Evolutionary conservation across 495 filamentous ascomycete genomes (phyloP).

Genomic region (Penicillium macrosclerotiorum): DNA sequence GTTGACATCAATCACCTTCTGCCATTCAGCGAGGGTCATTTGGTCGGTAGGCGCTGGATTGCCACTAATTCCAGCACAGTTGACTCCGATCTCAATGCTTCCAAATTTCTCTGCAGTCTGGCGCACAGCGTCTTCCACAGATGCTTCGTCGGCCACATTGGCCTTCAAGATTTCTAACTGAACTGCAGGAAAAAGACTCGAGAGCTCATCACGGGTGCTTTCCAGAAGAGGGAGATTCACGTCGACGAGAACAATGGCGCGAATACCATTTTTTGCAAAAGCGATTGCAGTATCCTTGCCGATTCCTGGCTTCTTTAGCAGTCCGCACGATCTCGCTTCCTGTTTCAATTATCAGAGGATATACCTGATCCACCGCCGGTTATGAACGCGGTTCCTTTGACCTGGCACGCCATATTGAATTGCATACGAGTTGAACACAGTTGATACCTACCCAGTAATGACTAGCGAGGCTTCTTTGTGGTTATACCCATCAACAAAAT

Average conservation of each 20-base stretch:
- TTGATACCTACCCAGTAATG: too few relatives aligned
- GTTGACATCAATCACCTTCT: constrained; percentile 43
- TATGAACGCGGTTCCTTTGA: constrained; percentile 26
- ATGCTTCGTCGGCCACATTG: constrained; percentile 24
- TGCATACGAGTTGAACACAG: too few relatives aligned
- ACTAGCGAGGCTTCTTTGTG: too few relatives aligned
- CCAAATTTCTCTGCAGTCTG: constrained; percentile 27
- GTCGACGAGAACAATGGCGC: constrained; percentile 20
- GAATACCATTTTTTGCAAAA: constrained; percentile 25
- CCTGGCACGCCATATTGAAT: constrained; percentile 17
- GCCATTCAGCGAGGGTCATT: constrained; percentile 35
- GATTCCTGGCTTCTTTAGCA: too few relatives aligned
- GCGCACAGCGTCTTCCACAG: constrained; percentile 16
- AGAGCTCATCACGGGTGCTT: constrained; percentile 10
- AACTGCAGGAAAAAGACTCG: constrained; percentile 7
- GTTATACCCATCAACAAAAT: too few relatives aligned
- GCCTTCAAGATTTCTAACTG: constrained; percentile 8
- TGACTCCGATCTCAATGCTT: constrained; percentile 52
- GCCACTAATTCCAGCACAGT: constrained; percentile 41
- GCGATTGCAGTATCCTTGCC: constrained; percentile 20
- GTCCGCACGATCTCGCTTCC: background rate
- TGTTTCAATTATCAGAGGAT: background rate
- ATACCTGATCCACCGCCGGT: constrained; percentile 24
- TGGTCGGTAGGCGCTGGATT: constrained; percentile 26
- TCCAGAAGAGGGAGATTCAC: constrained; percentile 18